Base-by-base conservation (phyloP, 176 grass and related monocot genomes). In the Leersia perrieri region DNA sequence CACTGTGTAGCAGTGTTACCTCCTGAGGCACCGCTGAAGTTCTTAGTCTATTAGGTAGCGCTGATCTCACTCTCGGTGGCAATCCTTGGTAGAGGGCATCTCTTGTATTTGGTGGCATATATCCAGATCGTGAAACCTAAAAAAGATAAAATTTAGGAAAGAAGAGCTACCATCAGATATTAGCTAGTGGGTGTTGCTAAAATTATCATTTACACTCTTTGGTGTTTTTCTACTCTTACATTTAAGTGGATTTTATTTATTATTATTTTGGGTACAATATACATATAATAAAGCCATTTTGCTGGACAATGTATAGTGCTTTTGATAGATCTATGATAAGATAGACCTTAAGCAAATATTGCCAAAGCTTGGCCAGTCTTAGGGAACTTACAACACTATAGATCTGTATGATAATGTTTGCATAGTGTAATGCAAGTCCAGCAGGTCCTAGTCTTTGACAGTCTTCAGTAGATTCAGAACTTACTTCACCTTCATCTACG, bases 391-490 rank as follows among this genome's bases (percentile, higher is more conserved):
- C 95, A 76, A 93, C 87, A 55, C 40, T 73, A 36, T 94, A 89
- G 11, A 98, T 95, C 68, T 94, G 90, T 84, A 88, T 88, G 83
- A 95, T 89, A 61, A 89, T 88, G 83, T 95, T 98, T 68, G 95
- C 88, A 86, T 95, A 95, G 62, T 95, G 95, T 73, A 98, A 89
- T 68, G 90, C 66, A 71, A 95, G 88, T 26, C 92, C 88, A 0
- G 88, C 86, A 18, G 92, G 64, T 75, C 95, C 92, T 73, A 98
- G 81, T 77, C 88, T 91, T 66, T 88, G 86, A 75, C 27, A 69
- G 61, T 41, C 79, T 13, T 77, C 72, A 79, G 58, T 86, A 70
- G 89, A 84, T 51, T 82, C 66, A 35, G 75, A 70, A 60, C 35
- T 74, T 73, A 85, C n/a, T 78, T 85, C 75, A 88, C 64, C 64